Base-by-base conservation (phyloP, 306 rosid species). In the Trifolium dubium region DNA sequence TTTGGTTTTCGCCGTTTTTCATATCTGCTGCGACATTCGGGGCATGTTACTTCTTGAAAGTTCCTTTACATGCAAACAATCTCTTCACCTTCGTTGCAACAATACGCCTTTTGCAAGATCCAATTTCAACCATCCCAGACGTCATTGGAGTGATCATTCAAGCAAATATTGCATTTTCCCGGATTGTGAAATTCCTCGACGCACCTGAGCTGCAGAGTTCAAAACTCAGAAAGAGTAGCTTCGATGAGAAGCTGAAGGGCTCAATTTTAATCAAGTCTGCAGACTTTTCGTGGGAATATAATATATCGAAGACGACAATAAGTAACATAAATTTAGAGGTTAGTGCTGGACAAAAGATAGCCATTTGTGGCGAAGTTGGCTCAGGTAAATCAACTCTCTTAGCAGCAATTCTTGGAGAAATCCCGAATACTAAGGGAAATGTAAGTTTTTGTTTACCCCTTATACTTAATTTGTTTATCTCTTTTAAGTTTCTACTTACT, bases 71-170 rank as follows among this genome's bases (percentile, higher is more conserved):
- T 62, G 92, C 92, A 32, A 89, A 78, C 49, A 91, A 91, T 63
- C 84, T 91, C 49, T 91, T 91, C 82, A 91, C 97, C 19, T 91
- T 84, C 9, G 79, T 91, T 0, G 89, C 97, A 43, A 84, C 97
- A 35, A 49, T 91, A 18, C 83, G 92, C 63, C 92, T 91, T 51
- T 85, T 89, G 80, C 95, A 91, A 80, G 87, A 87, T 5, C 95
- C 95, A 0, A 77, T 91, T 39, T 39, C 77, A 43, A 4, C 53
- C 5, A 79, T 89, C n/a, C 83, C 90, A 2, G 97, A 89, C 61
- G 89, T 89, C 29, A 67, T 89, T 43, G 94, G 79, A 9, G 89
- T 69, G 35, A 79, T 82, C 55, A 88, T 91, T 81, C 92, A 89
- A 83, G 89, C 97, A 54, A 86, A 84, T 15, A 80, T 91, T 74